phyloP scores from a whole-genome alignment of 2,329 filamentous ascomycete genomes.

The Cylindrodendrum hubeiense region DNA sequence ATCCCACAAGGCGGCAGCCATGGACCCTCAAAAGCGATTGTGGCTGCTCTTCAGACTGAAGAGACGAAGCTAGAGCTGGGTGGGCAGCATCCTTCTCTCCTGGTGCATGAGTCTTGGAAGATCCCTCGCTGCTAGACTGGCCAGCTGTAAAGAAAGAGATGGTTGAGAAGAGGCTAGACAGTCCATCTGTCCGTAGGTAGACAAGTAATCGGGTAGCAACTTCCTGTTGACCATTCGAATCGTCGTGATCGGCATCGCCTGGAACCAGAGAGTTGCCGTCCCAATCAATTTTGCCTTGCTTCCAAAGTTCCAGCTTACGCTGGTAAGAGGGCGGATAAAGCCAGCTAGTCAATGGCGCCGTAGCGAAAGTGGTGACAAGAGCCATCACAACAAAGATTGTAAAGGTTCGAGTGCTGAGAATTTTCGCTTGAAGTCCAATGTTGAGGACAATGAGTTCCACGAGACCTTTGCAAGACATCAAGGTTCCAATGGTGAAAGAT shows the following conservation, averaged over 20 bases:
- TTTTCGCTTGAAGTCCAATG: conserved; percentile 25
- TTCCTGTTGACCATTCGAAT: not conserved
- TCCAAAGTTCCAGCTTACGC: conserved; percentile 65
- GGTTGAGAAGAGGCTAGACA: conserved; percentile 38
- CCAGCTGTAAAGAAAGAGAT: conserved; percentile 29
- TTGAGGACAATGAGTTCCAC: conserved; percentile 85
- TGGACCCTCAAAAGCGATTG: not conserved
- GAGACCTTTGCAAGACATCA: conserved; percentile 97
- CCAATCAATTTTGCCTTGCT: conserved; percentile 91
- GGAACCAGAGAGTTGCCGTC: conserved; percentile 55
- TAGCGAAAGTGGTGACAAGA: conserved; percentile 84
- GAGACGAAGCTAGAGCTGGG: not conserved
- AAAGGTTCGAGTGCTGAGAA: conserved; percentile 72
- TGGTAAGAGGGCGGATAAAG: conserved; percentile 78
- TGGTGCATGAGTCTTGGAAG: not conserved
- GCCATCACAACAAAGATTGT: conserved; percentile 97
- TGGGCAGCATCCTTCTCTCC: not conserved
- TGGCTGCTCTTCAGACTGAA: not conserved
- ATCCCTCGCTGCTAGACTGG: not conserved
- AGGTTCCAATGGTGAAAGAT: conserved; percentile 83
- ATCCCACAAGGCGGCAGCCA: conserved; percentile 5
- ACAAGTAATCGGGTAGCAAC: conserved; percentile 26
- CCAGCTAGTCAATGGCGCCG: conserved; percentile 78
- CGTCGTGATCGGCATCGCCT: not conserved
- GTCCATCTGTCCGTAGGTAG: conserved; percentile 40